Evolutionary conservation across 768 basidiomycete genomes (phyloP).

Genomic region (Tricholoma sp.): DNA sequence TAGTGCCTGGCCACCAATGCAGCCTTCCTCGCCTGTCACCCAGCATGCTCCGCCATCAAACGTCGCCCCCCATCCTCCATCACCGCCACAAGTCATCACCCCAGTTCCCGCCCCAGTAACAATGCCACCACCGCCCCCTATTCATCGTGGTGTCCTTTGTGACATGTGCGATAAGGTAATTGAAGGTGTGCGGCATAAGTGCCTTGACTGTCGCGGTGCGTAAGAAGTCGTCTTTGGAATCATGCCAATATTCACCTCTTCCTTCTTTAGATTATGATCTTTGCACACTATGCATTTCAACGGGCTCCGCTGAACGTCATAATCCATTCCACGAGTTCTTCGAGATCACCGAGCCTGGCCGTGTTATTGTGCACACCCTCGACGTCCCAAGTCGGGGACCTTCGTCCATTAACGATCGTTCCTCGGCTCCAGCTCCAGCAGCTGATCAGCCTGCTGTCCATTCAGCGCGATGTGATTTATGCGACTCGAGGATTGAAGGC

Average conservation of each 20-base stretch:
- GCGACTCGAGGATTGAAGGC: slow-evolving; percentile 65
- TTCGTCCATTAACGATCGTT: slow-evolving; percentile 6
- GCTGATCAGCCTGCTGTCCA: slow-evolving; percentile 38
- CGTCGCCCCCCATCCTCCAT: not conserved
- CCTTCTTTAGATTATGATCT: slow-evolving; percentile 59
- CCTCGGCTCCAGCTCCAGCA: slow-evolving; percentile 8
- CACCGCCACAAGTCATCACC: not conserved
- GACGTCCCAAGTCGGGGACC: slow-evolving; percentile 34
- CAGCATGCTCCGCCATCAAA: not conserved
- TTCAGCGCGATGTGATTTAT: slow-evolving; percentile 69
- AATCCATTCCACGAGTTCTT: slow-evolving; percentile 68
- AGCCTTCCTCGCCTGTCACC: not conserved
- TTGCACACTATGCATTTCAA: slow-evolving; percentile 51
- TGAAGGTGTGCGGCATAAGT: slow-evolving; percentile 72
- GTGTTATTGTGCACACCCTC: slow-evolving; percentile 60
- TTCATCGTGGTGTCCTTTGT: slow-evolving; percentile 60
- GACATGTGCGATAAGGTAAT: slow-evolving; percentile 56
- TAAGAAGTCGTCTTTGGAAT: not conserved
- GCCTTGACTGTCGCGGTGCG: slow-evolving; percentile 68
- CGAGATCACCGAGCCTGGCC: slow-evolving; percentile 59
- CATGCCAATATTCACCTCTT: not conserved
- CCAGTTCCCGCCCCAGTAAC: not conserved
- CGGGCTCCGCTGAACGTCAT: slow-evolving; percentile 47
- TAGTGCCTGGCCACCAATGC: not conserved
- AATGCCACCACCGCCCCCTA: slow-evolving; percentile 23